Base-by-base conservation (phyloP, 805 yeast species). In the Candida methanosorbosa region DNA sequence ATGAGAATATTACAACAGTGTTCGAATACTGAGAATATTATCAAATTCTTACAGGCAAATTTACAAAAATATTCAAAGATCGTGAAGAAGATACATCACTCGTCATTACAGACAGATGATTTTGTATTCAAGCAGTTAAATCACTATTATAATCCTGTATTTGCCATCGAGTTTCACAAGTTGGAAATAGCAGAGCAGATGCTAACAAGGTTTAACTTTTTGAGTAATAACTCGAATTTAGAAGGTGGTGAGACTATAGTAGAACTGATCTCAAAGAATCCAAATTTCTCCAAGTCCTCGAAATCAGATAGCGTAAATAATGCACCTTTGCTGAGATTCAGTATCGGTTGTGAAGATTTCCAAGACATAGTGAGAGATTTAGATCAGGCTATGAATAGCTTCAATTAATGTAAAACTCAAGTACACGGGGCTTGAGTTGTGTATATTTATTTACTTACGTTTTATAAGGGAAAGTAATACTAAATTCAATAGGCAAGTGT, bases 341-440 rank as follows among this genome's bases (percentile, higher is more conserved):
- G 75, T 40, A 60, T 71, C n/a, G 78, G 78, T 3, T 63, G 72
- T 35, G 78, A 72, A 41, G 68, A 71, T 44, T 58, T 59, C 26
- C 66, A 66, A 18, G 78, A 72, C 49, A 62, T 72, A 37, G 62
- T 70, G 18, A 61, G 60, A 29, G 78, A 72, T 48, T 54, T 70
- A 9, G 58, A 55, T 35, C 61, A 51, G 19, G 74, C 74, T 2
- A 43, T 68, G 18, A 38, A 42, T 38, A 41, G 46, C 31, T 39
- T 41, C 20, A 14, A 17, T 17, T 18, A 22, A 15, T 6, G 8
- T 20, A 13, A 13, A 9, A 9, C 5, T n/a, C n/a, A n/a, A n/a
- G n/a, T n/a, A n/a, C n/a, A n/a, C n/a, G n/a, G n/a, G n/a, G n/a
- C n/a, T n/a, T n/a, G n/a, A n/a, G n/a, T n/a, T n/a, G n/a, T n/a